Evolutionary conservation across 169 alveolate species (phyloP).

Genomic region (Cyclospora cayetanensis): DNA sequence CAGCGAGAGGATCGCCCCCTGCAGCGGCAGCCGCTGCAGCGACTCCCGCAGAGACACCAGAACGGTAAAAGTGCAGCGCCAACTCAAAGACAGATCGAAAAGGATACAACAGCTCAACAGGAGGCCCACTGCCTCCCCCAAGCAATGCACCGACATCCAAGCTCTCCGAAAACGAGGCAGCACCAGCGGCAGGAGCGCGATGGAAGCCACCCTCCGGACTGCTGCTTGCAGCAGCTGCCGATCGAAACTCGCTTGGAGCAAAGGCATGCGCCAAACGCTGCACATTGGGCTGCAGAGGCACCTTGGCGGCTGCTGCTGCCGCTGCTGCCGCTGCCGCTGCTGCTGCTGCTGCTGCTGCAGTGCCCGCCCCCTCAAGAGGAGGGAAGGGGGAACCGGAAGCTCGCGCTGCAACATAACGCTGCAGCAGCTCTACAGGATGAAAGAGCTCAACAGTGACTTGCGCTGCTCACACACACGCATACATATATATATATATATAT

Average conservation of each 20-base stretch:
- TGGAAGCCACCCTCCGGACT: neutral
- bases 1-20: neutral
- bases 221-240: neutral
- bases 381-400: neutral
- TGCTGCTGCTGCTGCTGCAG: constrained; percentile 2
- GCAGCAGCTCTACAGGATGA: constrained; percentile 11
- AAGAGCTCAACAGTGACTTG: constrained; percentile 21
- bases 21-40: constrained; percentile 27
- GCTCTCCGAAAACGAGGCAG: neutral
- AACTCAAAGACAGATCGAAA: neutral
- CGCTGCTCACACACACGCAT: neutral
- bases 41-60: constrained; percentile 11
- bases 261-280: constrained; percentile 1
- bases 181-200: constrained; percentile 13
- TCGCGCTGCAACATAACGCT: neutral
- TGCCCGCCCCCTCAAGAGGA: neutral
- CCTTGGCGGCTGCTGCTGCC: constrained; percentile 16
- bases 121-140: neutral
- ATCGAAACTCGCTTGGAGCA: neutral
- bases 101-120: neutral
- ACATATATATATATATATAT: neutral
- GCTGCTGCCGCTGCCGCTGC: constrained; percentile 34
- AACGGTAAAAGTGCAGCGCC: constrained; percentile 36
- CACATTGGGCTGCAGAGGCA: neutral
- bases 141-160: neutral